phyloP scores from a whole-genome alignment of 2,329 filamentous ascomycete genomes.

The Colletotrichum liriopes region DNA sequence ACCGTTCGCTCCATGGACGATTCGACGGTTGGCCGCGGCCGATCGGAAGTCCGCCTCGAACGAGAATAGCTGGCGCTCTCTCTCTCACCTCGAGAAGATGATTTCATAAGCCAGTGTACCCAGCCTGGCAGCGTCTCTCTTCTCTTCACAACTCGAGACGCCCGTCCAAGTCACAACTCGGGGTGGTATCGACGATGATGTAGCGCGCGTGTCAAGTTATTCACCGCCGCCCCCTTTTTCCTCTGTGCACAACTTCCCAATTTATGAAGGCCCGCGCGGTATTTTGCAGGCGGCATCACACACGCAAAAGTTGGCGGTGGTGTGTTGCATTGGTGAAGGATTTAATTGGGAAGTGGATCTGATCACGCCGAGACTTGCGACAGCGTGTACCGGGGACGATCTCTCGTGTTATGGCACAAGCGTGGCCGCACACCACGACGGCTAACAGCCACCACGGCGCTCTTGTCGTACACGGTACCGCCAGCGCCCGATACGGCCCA shows the following conservation, averaged over 20 bases:
- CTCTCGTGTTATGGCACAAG: background rate
- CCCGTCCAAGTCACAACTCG: slow-evolving; percentile 4
- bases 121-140: background rate
- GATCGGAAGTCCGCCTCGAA: slow-evolving; percentile 31
- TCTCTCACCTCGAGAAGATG: slow-evolving; percentile 19
- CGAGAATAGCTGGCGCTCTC: background rate
- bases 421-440: background rate
- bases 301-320: slow-evolving; percentile 10
- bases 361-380: slow-evolving; percentile 27
- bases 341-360: slow-evolving; percentile 40
- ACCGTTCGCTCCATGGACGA: background rate
- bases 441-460: slow-evolving; percentile 14
- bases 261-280: slow-evolving; percentile 35
- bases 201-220: slow-evolving; percentile 39
- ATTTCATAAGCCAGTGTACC: slow-evolving; percentile 8
- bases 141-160: slow-evolving; percentile 7
- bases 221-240: slow-evolving; percentile 32
- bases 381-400: slow-evolving; percentile 19
- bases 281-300: slow-evolving; percentile 2
- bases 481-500: background rate
- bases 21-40: slow-evolving; percentile 18
- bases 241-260: slow-evolving; percentile 9
- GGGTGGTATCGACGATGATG: slow-evolving; percentile 22
- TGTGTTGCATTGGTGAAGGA: slow-evolving; percentile 41
- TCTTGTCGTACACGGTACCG: slow-evolving; percentile 14